Conservation (phyloP, 2,329 filamentous ascomycete species). For the Colletotrichum melonis region DNA sequence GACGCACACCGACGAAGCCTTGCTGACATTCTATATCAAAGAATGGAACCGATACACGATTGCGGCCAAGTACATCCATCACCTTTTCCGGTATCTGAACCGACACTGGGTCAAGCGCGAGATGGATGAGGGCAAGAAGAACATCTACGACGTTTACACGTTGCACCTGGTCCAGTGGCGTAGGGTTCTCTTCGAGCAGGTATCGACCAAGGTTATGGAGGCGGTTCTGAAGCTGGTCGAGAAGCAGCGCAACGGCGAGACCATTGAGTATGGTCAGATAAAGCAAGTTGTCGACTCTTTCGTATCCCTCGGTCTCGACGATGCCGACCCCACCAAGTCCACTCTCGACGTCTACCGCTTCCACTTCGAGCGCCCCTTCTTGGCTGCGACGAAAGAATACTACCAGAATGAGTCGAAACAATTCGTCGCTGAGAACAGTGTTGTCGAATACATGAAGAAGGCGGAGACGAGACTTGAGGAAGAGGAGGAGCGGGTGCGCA, state of each 20-base stretch:
- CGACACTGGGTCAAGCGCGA: slow-evolving; percentile 99
- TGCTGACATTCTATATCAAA: slow-evolving; percentile 92
- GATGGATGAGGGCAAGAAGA: slow-evolving; percentile 98
- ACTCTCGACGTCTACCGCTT: slow-evolving; percentile 94
- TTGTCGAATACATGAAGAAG: slow-evolving; percentile 99
- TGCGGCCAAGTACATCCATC: slow-evolving; percentile 96
- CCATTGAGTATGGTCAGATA: slow-evolving; percentile 96
- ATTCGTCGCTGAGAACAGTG: slow-evolving; percentile 95
- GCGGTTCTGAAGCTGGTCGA: slow-evolving; percentile 95
- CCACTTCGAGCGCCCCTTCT: slow-evolving; percentile 93
- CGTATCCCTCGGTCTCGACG: slow-evolving; percentile 92
- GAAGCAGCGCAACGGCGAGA: slow-evolving; percentile 97
- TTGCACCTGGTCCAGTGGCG: slow-evolving; percentile 97
- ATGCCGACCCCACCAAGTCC: slow-evolving; percentile 91
- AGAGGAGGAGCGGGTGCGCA: slow-evolving; percentile 91
- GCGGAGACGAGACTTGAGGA: slow-evolving; percentile 89
- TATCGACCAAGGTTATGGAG: slow-evolving; percentile 91
- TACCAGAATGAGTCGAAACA: slow-evolving; percentile 93
- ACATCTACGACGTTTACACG: slow-evolving; percentile 98
- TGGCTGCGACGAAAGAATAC: slow-evolving; percentile 84
- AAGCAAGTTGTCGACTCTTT: slow-evolving; percentile 98
- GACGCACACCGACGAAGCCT: slow-evolving; percentile 86
- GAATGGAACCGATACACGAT: slow-evolving; percentile 98
- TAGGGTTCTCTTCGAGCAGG: slow-evolving; percentile 85
- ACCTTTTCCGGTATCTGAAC: slow-evolving; percentile 95